phyloP scores from a whole-genome alignment of 306 rosid species.

The Prunus mume region DNA sequence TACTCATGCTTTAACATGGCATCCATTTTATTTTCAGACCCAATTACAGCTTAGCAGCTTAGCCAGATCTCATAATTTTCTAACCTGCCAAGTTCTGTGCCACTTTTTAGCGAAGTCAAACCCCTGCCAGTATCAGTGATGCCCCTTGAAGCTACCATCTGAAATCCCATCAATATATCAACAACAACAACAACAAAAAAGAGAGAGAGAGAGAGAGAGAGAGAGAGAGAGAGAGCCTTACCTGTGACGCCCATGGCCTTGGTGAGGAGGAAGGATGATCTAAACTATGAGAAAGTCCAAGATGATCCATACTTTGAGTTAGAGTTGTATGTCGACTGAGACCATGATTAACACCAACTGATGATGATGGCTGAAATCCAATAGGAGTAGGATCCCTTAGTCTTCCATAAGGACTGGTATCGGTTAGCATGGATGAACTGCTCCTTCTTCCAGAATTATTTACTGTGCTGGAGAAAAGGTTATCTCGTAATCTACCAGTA shows the following conservation, averaged over 20 bases:
- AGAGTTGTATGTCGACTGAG: constrained; percentile 38
- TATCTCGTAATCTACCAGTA: constrained; percentile 90
- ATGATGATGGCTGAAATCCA: constrained; percentile 40
- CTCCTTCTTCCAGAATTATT: constrained; percentile 58
- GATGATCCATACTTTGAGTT: constrained; percentile 60
- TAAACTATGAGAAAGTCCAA: constrained; percentile 48
- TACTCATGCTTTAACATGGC: neutral
- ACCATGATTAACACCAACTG: constrained; percentile 43
- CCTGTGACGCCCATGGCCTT: constrained; percentile 67
- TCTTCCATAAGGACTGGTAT: constrained; percentile 66
- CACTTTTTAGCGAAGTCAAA: constrained; percentile 56
- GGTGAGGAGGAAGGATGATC: constrained; percentile 76
- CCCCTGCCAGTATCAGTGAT: constrained; percentile 58
- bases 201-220: constrained; percentile 6
- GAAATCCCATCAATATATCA: constrained; percentile 33
- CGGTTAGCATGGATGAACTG: constrained; percentile 45
- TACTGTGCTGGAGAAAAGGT: constrained; percentile 56
- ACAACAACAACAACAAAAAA: neutral
- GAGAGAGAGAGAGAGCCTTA: constrained; percentile 22
- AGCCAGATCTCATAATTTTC: constrained; percentile 14
- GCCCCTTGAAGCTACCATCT: constrained; percentile 58
- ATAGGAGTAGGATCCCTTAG: constrained; percentile 48
- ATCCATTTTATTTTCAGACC: constrained; percentile 4
- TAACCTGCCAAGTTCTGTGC: constrained; percentile 82
- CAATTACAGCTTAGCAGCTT: constrained; percentile 24